phyloP scores from a whole-genome alignment of 495 filamentous ascomycete genomes.

The Bacidia rubella region DNA sequence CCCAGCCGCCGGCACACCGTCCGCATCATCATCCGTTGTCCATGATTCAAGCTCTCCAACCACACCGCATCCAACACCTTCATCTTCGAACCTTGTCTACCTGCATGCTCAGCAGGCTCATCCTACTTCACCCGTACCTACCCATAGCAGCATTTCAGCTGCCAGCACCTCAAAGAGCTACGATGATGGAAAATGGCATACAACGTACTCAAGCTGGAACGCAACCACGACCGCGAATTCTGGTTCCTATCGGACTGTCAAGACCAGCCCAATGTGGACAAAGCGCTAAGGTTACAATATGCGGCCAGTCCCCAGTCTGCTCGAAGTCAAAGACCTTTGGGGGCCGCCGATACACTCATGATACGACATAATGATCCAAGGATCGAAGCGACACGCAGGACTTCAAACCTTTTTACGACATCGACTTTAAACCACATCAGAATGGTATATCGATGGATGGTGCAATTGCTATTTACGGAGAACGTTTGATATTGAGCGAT shows the following conservation, averaged over 20 bases:
- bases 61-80: not conserved
- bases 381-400: too few species aligned
- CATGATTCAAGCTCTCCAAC: slow-evolving; percentile 1
- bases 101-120: too few species aligned
- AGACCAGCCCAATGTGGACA: not conserved
- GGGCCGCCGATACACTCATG: too few species aligned
- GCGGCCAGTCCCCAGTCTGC: not conserved
- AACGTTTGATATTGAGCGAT: not conserved
- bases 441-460: too few species aligned
- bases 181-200: slow-evolving; percentile 14
- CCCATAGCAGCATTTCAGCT: not conserved
- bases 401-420: too few species aligned
- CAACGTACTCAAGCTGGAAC: slow-evolving; percentile 14
- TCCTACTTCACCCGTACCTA: not conserved
- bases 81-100: too few species aligned
- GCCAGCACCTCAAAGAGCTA: slow-evolving; percentile 12
- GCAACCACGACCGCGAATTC: slow-evolving; percentile 8
- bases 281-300: not conserved
- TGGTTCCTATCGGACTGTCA: not conserved
- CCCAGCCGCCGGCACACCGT: not conserved
- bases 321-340: too few species aligned
- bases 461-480: too few species aligned
- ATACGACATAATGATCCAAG: too few species aligned
- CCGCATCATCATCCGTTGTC: too few species aligned
- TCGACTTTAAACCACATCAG: too few species aligned